These are phyloP conservation scores for Primulina eburnea DNA, from an alignment of 257 asterid genomes.

Conservation along the genomic window DNA sequence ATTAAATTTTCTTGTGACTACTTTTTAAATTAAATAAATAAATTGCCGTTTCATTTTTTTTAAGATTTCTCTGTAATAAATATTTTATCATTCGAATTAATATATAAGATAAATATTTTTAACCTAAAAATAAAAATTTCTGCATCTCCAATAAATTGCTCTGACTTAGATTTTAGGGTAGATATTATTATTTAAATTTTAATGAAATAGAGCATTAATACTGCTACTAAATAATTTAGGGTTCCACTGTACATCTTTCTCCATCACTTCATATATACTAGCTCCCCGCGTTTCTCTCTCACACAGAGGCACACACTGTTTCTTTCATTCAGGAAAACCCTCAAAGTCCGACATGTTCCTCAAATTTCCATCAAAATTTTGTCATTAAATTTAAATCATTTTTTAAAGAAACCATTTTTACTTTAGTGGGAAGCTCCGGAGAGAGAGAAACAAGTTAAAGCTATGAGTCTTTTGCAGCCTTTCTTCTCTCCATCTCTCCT, in stretches of 20 bases:
- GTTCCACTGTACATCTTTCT: background rate
- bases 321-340: conserved; percentile 25
- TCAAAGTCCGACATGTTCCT: conserved; percentile 52
- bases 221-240: no score
- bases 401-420: conserved; percentile 10
- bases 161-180: background rate
- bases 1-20: no score
- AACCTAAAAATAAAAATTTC: no score
- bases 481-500: conserved; percentile 53
- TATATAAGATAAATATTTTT: no score
- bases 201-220: no score
- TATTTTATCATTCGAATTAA: no score
- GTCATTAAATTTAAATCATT: conserved; percentile 22
- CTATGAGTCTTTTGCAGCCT: conserved; percentile 52
- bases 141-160: no score
- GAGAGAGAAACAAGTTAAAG: conserved; percentile 22
- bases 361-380: conserved; percentile 33
- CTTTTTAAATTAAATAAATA: no score
- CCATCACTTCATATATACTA: background rate
- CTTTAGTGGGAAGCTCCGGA: conserved; percentile 25
- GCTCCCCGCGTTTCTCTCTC: background rate
- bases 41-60: no score
- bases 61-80: no score
- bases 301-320: conserved; percentile 1
- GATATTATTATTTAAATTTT: background rate